Percentiles rank a stretch among this genome's conserved stretches.
phyloP scores from a whole-genome alignment of 306 rosid species.

The Urtica urens region DNA sequence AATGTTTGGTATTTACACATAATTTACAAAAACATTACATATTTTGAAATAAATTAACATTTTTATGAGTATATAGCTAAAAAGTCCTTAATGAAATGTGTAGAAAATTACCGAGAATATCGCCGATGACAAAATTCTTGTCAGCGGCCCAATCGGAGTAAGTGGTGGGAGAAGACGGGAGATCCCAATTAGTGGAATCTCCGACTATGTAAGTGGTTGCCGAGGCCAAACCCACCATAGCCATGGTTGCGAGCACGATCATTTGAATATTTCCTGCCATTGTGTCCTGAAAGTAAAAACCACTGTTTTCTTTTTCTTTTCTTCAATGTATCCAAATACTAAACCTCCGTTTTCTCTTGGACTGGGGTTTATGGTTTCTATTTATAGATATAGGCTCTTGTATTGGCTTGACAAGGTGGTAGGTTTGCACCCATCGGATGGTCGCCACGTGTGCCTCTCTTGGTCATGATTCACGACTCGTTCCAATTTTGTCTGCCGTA shows the following conservation, averaged over 20 bases:
- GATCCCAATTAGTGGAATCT: slow-evolving; percentile 41
- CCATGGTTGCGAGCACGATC: slow-evolving; percentile 16
- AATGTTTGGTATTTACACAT: too few relatives aligned
- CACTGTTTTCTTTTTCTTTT: slow-evolving; percentile 1
- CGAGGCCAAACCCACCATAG: slow-evolving; percentile 22
- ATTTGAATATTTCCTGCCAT: slow-evolving; percentile 35
- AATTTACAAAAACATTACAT: too few relatives aligned
- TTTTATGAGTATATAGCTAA: neutral
- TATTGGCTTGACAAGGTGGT: neutral
- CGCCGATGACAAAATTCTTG: slow-evolving; percentile 34
- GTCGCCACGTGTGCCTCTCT: slow-evolving; percentile 11
- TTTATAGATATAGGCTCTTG: slow-evolving; percentile 19
- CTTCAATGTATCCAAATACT: neutral
- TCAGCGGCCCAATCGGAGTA: slow-evolving; percentile 49
- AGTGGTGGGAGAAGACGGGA: slow-evolving; percentile 20
- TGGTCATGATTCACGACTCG: slow-evolving; percentile 6
- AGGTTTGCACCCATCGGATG: slow-evolving; percentile 6
- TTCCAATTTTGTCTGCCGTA: slow-evolving; percentile 10
- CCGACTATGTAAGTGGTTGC: slow-evolving; percentile 49
- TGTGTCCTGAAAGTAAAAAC: neutral
- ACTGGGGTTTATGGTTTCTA: neutral
- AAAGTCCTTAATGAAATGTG: too few relatives aligned
- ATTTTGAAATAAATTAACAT: too few relatives aligned
- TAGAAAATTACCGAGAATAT: slow-evolving; percentile 38
- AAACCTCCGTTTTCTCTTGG: neutral